Evolutionary conservation across 2,329 filamentous ascomycete species (phyloP).

Genomic region (Thielaviopsis euricoi): DNA sequence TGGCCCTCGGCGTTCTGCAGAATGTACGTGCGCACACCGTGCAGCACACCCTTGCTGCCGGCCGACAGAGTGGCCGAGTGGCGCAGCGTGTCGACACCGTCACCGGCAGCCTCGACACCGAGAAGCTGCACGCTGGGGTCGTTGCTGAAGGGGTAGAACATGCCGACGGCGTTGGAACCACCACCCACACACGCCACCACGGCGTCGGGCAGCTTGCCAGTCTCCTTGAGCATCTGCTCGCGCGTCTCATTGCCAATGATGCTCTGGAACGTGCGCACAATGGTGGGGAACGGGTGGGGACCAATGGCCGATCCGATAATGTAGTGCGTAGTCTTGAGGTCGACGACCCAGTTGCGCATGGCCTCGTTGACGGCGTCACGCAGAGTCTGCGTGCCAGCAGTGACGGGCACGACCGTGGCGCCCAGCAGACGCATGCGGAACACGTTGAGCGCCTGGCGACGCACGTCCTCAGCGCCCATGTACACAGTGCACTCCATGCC

Average conservation of each 20-base stretch:
- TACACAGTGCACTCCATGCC: conserved; percentile 96
- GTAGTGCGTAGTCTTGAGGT: conserved; percentile 90
- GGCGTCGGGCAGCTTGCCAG: conserved; percentile 81
- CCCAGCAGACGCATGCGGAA: conserved; percentile 97
- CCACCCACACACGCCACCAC: conserved; percentile 95
- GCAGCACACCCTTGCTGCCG: conserved; percentile 80
- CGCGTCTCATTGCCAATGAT: conserved; percentile 94
- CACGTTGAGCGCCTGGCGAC: conserved; percentile 89
- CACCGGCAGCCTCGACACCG: conserved; percentile 88
- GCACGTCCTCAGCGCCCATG: conserved; percentile 89
- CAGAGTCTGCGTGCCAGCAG: conserved; percentile 70
- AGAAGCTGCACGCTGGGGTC: conserved; percentile 75
- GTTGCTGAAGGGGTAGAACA: conserved; percentile 92
- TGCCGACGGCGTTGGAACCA: conserved; percentile 86
- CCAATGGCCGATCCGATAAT: conserved; percentile 96
- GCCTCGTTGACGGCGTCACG: conserved; percentile 91
- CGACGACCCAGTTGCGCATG: conserved; percentile 80
- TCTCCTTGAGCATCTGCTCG: conserved; percentile 69
- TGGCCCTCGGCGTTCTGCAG: conserved; percentile 87
- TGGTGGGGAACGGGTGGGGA: conserved; percentile 93
- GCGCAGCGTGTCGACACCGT: conserved; percentile 69
- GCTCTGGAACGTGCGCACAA: conserved; percentile 92
- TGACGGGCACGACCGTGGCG: conserved; percentile 80
- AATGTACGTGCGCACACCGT: conserved; percentile 91
- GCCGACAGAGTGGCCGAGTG: conserved; percentile 80